These are phyloP conservation scores for Vairimorpha necatrix DNA, from an alignment of 371 early-diverging fungal genomes.

Conservation along the genomic window DNA sequence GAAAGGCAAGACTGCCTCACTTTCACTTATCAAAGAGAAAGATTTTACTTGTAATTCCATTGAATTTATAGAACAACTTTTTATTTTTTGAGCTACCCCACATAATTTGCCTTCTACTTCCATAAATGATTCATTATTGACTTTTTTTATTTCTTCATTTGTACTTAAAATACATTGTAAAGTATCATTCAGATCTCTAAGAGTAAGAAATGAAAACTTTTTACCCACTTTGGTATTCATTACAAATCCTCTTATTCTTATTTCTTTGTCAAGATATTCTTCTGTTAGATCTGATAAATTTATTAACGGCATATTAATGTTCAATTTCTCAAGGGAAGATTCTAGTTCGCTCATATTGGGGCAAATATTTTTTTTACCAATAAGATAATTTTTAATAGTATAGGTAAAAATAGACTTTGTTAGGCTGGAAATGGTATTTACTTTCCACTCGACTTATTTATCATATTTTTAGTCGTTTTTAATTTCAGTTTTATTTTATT, in stretches of 20 bases:
- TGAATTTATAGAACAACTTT: conserved; percentile 54
- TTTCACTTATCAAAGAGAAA: conserved; percentile 41
- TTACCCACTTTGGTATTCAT: conserved; percentile 37
- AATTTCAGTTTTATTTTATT: too few relatives aligned
- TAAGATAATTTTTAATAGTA: too few relatives aligned
- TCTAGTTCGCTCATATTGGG: too few relatives aligned
- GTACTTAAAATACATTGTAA: conserved; percentile 34
- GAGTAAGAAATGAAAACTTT: conserved; percentile 55
- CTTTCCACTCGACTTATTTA: too few relatives aligned
- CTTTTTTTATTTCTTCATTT: conserved; percentile 1
- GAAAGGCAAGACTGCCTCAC: conserved; percentile 73
- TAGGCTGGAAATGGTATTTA: too few relatives aligned
- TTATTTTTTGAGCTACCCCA: conserved; percentile 38
- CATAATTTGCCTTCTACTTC: conserved; percentile 46
- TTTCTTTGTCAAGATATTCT: neutral
- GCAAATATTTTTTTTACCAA: too few relatives aligned
- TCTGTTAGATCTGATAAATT: neutral
- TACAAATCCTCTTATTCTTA: conserved; percentile 58
- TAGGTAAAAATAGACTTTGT: too few relatives aligned
- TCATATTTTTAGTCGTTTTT: too few relatives aligned
- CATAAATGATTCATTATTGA: conserved; percentile 57
- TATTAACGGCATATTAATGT: too few relatives aligned
- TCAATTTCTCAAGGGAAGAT: too few relatives aligned
- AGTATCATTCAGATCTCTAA: conserved; percentile 54
- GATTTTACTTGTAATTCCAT: conserved; percentile 54